These are phyloP conservation scores for Penicillium malachiteum DNA, from an alignment of 495 filamentous ascomycete species.

Conservation along the genomic window DNA sequence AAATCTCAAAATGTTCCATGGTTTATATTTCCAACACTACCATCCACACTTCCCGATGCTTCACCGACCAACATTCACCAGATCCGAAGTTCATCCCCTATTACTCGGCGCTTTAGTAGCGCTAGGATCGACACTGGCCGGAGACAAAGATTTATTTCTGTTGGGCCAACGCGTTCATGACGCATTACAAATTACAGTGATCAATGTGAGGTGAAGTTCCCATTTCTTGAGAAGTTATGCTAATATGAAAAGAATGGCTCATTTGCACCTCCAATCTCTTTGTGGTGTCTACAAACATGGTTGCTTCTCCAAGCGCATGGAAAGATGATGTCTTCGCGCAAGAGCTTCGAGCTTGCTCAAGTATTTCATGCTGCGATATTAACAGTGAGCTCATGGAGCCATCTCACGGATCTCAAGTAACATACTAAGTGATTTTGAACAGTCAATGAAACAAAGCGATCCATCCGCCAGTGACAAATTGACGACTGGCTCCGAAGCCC, in stretches of 20 bases:
- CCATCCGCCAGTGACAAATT: too few species aligned
- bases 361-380: slow-evolving; percentile 19
- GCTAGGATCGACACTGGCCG: neutral
- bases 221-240: neutral
- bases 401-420: neutral
- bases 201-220: neutral
- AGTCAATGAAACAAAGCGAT: neutral
- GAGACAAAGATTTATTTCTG: neutral
- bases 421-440: neutral
- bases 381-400: neutral
- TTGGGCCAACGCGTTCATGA: neutral
- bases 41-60: slow-evolving; percentile 21
- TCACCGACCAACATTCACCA: slow-evolving; percentile 5
- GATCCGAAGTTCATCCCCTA: neutral
- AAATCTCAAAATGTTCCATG: slow-evolving; percentile 7
- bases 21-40: slow-evolving; percentile 18
- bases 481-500: neutral
- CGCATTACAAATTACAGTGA: neutral
- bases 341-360: slow-evolving; percentile 18
- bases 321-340: slow-evolving; percentile 18
- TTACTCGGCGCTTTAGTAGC: neutral
- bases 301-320: slow-evolving; percentile 15
- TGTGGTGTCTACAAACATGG: slow-evolving; percentile 17
- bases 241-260: neutral
- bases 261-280: slow-evolving; percentile 10